These are phyloP conservation scores for Solanum hybrid DNA, from an alignment of 305 asterid genomes.

Conservation along the genomic window DNA sequence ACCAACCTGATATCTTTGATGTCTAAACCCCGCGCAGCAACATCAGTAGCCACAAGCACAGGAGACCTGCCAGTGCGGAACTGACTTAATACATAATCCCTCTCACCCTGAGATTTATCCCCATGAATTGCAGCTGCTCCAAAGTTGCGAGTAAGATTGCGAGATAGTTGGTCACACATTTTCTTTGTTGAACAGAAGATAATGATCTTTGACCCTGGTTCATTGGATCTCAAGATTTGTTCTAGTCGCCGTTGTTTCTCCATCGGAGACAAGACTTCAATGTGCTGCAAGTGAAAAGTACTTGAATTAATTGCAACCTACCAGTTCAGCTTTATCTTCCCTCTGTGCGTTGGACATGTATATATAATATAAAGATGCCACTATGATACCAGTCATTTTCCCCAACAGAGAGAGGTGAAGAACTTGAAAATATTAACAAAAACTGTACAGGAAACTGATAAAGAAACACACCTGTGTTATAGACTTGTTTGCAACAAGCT, in stretches of 20 bases:
- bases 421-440: not conserved
- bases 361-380: not conserved
- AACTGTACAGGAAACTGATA: not conserved
- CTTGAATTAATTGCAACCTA: not conserved
- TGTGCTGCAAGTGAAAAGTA: conserved; percentile 1
- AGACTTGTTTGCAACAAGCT: conserved; percentile 16
- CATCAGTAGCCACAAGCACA: conserved; percentile 14
- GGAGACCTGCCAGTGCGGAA: conserved; percentile 11
- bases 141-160: conserved; percentile 3
- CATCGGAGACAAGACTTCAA: conserved; percentile 2
- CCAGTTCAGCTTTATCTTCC: not conserved
- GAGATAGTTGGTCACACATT: conserved; percentile 10
- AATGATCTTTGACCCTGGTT: conserved; percentile 12
- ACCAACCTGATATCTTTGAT: conserved; percentile 15
- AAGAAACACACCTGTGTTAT: conserved; percentile 4
- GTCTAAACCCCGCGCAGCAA: conserved; percentile 14
- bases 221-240: conserved; percentile 12
- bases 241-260: conserved; percentile 9
- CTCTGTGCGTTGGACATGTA: not conserved
- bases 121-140: conserved; percentile 18
- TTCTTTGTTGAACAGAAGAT: conserved; percentile 14
- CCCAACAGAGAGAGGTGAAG: not conserved
- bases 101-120: conserved; percentile 12
- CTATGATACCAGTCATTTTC: not conserved
- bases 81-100: conserved; percentile 12